phyloP scores from a whole-genome alignment of 2,329 filamentous ascomycete species.

The Berkeleyomyces rouxiae region DNA sequence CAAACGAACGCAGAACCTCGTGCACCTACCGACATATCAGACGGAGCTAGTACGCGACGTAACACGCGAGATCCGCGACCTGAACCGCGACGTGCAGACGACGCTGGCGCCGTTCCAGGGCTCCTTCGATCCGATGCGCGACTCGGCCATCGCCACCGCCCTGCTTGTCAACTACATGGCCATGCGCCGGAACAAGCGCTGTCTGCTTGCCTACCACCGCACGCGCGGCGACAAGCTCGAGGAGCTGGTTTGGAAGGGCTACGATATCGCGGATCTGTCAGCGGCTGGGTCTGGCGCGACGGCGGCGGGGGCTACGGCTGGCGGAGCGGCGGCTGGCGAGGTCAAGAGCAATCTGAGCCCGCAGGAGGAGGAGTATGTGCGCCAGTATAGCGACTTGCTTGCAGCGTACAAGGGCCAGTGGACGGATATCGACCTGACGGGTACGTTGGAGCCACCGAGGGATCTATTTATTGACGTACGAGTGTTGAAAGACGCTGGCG shows the following conservation, averaged over 20 bases:
- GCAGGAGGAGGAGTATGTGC: slow-evolving; percentile 90
- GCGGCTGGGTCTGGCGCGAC: slow-evolving; percentile 31
- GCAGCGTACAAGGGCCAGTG: slow-evolving; percentile 97
- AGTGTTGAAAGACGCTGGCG: slow-evolving; percentile 88
- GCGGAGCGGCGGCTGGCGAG: not conserved
- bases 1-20: slow-evolving; percentile 78
- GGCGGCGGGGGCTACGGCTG: slow-evolving; percentile 11
- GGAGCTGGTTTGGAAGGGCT: slow-evolving; percentile 80
- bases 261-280: slow-evolving; percentile 60
- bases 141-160: slow-evolving; percentile 73
- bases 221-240: slow-evolving; percentile 83
- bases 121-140: slow-evolving; percentile 67
- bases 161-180: slow-evolving; percentile 85
- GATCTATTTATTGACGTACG: slow-evolving; percentile 95
- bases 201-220: slow-evolving; percentile 82
- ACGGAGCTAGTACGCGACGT: slow-evolving; percentile 77
- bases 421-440: slow-evolving; percentile 94
- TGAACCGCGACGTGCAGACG: slow-evolving; percentile 68
- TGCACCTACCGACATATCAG: slow-evolving; percentile 79
- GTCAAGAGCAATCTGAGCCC: slow-evolving; percentile 61
- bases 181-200: slow-evolving; percentile 92
- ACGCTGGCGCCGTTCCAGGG: slow-evolving; percentile 71
- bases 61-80: slow-evolving; percentile 79
- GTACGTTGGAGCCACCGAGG: slow-evolving; percentile 79
- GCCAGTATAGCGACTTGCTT: slow-evolving; percentile 78